Evolutionary conservation across 2,329 filamentous ascomycete genomes (phyloP).

Genomic region (Trichoderma oligosporum): DNA sequence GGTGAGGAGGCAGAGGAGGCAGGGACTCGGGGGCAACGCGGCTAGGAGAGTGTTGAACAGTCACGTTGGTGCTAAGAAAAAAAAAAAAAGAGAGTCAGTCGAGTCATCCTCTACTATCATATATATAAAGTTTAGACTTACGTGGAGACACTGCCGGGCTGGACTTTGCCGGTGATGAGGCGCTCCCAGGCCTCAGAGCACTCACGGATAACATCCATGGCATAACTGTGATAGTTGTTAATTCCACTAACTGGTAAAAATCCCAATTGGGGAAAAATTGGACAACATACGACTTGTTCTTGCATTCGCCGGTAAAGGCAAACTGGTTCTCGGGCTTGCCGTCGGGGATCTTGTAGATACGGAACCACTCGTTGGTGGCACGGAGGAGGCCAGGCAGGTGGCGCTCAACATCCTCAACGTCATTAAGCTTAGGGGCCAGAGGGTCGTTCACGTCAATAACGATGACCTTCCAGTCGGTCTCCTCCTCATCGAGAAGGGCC

Average conservation of each 20-base stretch:
- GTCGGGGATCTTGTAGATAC: slow-evolving; percentile 99
- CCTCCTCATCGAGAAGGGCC: slow-evolving; percentile 97
- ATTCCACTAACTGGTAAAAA: neutral
- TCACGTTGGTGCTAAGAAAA: slow-evolving; percentile 69
- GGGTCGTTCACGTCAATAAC: slow-evolving; percentile 99
- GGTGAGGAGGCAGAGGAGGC: slow-evolving; percentile 69
- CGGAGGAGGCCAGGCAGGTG: slow-evolving; percentile 95
- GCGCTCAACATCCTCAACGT: slow-evolving; percentile 97
- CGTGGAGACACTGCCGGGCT: slow-evolving; percentile 73
- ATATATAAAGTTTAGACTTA: slow-evolving; percentile 51
- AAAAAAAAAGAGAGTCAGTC: slow-evolving; percentile 8
- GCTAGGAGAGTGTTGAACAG: slow-evolving; percentile 68
- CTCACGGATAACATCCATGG: slow-evolving; percentile 91
- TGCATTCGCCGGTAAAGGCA: slow-evolving; percentile 99
- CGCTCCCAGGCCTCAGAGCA: slow-evolving; percentile 97
- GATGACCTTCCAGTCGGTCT: slow-evolving; percentile 99
- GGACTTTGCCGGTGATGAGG: slow-evolving; percentile 85
- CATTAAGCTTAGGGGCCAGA: slow-evolving; percentile 91
- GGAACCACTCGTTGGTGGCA: slow-evolving; percentile 99
- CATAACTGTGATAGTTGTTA: slow-evolving; percentile 60
- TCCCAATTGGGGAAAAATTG: neutral
- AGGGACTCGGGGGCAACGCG: slow-evolving; percentile 67
- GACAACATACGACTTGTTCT: slow-evolving; percentile 83
- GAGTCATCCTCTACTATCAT: no score
- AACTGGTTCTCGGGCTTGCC: slow-evolving; percentile 99